Percentiles rank a stretch among this genome's conserved stretches.
phyloP scores from a whole-genome alignment of 805 yeast genomes.

The Ogataea pignaliae region DNA sequence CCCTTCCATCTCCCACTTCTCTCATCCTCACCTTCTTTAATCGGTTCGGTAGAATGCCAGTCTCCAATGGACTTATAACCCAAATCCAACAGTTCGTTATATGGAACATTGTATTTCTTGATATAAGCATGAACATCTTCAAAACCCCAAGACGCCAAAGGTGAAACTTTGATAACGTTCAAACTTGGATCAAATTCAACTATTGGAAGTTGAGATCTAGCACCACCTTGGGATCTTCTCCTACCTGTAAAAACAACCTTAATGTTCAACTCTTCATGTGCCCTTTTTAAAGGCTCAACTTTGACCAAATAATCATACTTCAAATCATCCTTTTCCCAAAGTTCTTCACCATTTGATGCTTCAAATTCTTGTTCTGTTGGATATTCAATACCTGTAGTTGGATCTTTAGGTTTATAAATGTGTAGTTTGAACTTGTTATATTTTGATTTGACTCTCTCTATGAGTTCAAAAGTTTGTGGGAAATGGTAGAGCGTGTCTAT shows the following conservation, averaged over 20 bases:
- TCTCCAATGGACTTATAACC: conserved; percentile 94
- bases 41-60: conserved; percentile 91
- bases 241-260: conserved; percentile 90
- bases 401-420: conserved; percentile 53
- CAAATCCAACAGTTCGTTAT: conserved; percentile 73
- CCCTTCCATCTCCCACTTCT: conserved; percentile 98
- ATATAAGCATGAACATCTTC: conserved; percentile 65
- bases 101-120: conserved; percentile 70
- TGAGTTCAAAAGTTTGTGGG: conserved; percentile 84
- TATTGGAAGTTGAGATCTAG: conserved; percentile 64
- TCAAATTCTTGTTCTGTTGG: conserved; percentile 59
- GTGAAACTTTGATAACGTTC: conserved; percentile 81
- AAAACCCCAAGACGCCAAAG: conserved; percentile 81
- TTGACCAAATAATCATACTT: conserved; percentile 82
- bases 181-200: conserved; percentile 70
- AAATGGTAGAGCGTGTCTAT: conserved; percentile 90
- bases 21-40: conserved; percentile 88
- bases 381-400: conserved; percentile 32
- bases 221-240: conserved; percentile 85
- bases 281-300: conserved; percentile 89
- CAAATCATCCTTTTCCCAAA: conserved; percentile 82
- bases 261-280: conserved; percentile 69
- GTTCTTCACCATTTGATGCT: conserved; percentile 59
- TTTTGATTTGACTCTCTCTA: conserved; percentile 48
- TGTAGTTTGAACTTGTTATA: conserved; percentile 58